Evolutionary conservation across 345 rosid species (phyloP), one percentile per base, ranked within the genome.

Genomic region (Acer negundo): DNA sequence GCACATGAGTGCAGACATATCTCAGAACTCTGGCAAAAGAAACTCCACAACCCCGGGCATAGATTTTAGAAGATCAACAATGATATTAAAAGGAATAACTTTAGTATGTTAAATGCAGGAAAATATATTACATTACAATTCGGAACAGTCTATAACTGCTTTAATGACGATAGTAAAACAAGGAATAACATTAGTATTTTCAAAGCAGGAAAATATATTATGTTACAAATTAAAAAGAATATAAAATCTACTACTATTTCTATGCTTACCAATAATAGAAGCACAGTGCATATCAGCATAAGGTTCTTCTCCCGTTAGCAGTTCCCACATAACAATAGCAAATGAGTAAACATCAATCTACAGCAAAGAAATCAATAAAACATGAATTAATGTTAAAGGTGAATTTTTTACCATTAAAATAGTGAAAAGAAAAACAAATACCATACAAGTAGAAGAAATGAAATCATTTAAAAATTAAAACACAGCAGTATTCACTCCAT

Each of bases 291-390:
- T 85, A 75, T 90, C 93, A 66, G 97, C 84, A 83, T 96, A 96
- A 70, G 98, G 98, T 84, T 96, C 99, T 75, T 96, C 95, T 20
- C 97, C 98, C 1, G 97, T 94, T 11, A 96, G 97, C 82, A 96
- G 67, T 86, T 96, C 99, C 98, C 98, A 96, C 99, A 96, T 94
- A 61, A 92, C 99, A 72, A 96, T 87, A 74, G 95, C 98, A 82
- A 96, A 96, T 40, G 99, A 96, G 85, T 96, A 96, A 40, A 96
- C 99, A 87, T 96, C 99, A 76, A 96, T 96, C 98, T 96, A 67
- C 78, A 79, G 16, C 63, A 74, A 69, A 68, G 42, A 67, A 72
- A 64, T 46, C 6, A 55, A 69, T 20, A 82, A 23, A 62, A 69
- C 31, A 61, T 24, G 10, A 73, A 15, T 46, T n/a, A 19, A 59